Conservation (phyloP, 1,139 yeast species). For the Hyphopichia khmerensis region DNA sequence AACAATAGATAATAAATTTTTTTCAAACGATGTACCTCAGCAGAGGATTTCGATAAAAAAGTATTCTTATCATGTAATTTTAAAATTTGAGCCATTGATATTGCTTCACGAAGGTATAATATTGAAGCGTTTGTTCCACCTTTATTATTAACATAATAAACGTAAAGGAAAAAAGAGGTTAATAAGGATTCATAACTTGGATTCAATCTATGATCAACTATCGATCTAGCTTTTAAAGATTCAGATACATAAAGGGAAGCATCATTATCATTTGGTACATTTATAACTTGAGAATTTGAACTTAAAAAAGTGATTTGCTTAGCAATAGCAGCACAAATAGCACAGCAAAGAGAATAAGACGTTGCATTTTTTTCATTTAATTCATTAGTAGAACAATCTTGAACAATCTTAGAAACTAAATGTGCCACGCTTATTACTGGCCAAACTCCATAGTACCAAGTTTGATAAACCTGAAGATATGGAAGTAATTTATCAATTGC, state of each 20-base stretch:
- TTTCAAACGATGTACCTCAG: constrained; percentile 33
- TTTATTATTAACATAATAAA: constrained; percentile 31
- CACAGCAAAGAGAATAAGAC: constrained; percentile 35
- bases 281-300: constrained; percentile 22
- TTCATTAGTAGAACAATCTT: constrained; percentile 1
- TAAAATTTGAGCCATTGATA: constrained; percentile 37
- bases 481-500: constrained; percentile 1
- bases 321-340: constrained; percentile 37
- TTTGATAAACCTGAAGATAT: constrained; percentile 33
- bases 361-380: constrained; percentile 20
- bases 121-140: constrained; percentile 32
- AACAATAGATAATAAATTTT: constrained; percentile 37
- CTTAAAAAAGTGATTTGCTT: constrained; percentile 32
- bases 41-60: constrained; percentile 23
- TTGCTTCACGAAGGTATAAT: constrained; percentile 39
- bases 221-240: constrained; percentile 26
- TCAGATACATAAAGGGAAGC: constrained; percentile 29
- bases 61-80: constrained; percentile 33
- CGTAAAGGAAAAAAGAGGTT: constrained; percentile 39
- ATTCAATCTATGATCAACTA: constrained; percentile 24
- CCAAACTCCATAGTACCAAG: constrained; percentile 46
- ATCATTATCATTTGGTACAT: constrained; percentile 19
- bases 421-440: constrained; percentile 40
- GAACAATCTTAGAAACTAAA: constrained; percentile 20
- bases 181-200: constrained; percentile 31